Evolutionary conservation across 2,329 filamentous ascomycete species (phyloP).

Genomic region (Fusarium sp.): DNA sequence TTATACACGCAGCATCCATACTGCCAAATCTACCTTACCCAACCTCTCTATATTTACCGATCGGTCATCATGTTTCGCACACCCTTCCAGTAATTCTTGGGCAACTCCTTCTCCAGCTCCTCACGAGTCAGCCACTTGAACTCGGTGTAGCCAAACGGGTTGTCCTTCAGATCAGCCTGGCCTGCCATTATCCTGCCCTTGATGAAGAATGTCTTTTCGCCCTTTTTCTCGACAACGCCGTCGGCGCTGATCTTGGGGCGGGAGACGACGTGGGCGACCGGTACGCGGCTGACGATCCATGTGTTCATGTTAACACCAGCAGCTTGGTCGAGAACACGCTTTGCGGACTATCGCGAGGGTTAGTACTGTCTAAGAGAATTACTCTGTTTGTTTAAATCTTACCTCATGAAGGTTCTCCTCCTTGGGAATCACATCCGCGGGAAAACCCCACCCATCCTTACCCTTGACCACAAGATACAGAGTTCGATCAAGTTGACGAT

Average conservation of each 20-base stretch:
- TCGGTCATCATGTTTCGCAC: conserved; percentile 87
- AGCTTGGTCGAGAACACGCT: conserved; percentile 79
- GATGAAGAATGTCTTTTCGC: conserved; percentile 93
- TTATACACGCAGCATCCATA: conserved; percentile 44
- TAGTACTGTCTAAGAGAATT: background rate
- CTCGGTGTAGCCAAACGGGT: conserved; percentile 78
- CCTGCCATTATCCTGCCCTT: conserved; percentile 97
- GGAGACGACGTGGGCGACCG: conserved; percentile 81
- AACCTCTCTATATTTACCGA: conserved; percentile 61
- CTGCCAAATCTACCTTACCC: conserved; percentile 19
- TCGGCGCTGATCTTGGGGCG: conserved; percentile 61
- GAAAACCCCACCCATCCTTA: conserved; percentile 85
- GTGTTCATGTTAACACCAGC: conserved; percentile 98
- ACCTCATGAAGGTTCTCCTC: conserved; percentile 87
- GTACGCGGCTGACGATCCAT: conserved; percentile 93
- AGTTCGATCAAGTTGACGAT: conserved; percentile 82
- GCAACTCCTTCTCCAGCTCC: conserved; percentile 78
- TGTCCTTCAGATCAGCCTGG: conserved; percentile 83
- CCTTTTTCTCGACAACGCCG: conserved; percentile 59
- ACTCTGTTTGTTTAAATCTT: conserved; percentile 43
- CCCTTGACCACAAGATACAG: conserved; percentile 88
- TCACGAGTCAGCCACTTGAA: conserved; percentile 95
- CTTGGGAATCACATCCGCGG: conserved; percentile 73
- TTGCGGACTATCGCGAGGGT: conserved; percentile 72
- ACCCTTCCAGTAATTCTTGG: conserved; percentile 75